These are phyloP conservation scores for Auricularia sp. DNA, from an alignment of 768 basidiomycete genomes.

Conservation along the genomic window DNA sequence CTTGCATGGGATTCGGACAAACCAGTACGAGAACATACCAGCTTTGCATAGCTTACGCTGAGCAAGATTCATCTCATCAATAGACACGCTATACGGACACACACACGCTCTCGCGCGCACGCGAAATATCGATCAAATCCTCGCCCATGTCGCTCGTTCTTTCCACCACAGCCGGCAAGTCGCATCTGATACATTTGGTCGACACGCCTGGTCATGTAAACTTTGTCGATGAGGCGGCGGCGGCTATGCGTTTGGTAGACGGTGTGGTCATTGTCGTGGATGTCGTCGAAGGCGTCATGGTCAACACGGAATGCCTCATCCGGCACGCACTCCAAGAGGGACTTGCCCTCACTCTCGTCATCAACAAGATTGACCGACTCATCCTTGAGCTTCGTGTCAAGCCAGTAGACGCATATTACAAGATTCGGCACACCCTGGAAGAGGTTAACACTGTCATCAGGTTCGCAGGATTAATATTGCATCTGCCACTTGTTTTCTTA, in stretches of 20 bases:
- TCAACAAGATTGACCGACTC: conserved; percentile 97
- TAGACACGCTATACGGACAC: conserved; percentile 95
- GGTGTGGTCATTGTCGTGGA: conserved; percentile 92
- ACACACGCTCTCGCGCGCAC: conserved; percentile 76
- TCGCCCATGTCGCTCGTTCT: conserved; percentile 92
- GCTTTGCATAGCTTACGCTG: no score
- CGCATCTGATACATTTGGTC: conserved; percentile 84
- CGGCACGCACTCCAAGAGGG: conserved; percentile 85
- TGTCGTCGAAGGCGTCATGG: conserved; percentile 98
- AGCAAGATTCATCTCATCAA: no score
- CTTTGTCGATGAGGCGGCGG: conserved; percentile 95
- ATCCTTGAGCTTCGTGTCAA: conserved; percentile 94
- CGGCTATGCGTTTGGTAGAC: conserved; percentile 76
- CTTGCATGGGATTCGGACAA: conserved; percentile 87
- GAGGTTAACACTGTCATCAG: conserved; percentile 96
- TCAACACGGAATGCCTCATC: conserved; percentile 79
- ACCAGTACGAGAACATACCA: conserved; percentile 40
- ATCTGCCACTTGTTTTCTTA: not conserved
- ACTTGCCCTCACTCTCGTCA: conserved; percentile 80
- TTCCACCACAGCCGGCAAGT: conserved; percentile 78
- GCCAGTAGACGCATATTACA: conserved; percentile 94
- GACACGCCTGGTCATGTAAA: conserved; percentile 99
- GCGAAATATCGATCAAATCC: conserved; percentile 92
- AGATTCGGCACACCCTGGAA: conserved; percentile 98
- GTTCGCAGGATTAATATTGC: conserved; percentile 28